Base-by-base conservation (phyloP, 2,329 filamentous ascomycete species). In the Hymenoscyphus linearis region DNA sequence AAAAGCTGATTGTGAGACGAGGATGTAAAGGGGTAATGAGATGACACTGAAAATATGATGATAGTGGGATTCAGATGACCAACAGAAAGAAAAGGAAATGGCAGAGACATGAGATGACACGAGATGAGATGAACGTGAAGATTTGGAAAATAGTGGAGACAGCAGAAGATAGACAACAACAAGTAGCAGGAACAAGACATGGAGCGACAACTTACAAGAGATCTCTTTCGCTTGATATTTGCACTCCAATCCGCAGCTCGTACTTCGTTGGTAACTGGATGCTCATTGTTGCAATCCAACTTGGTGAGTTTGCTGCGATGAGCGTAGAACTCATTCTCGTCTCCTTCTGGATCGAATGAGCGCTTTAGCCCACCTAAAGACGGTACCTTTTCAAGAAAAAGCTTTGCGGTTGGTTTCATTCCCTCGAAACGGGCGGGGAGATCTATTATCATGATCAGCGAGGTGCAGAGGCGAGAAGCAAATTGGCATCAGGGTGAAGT, bases 271-370 rank as follows among this genome's bases (percentile, higher is more conserved):
- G 52, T 55, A 5, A 25, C 34, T 37, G 55, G 55, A 25, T 61
- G 55, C 16, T 47, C 52, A 26, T 56, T 61, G n/a, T 22, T 53
- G 31, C 60, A 53, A 14, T 62, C 63, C 34, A 59, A 55, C 34
- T 57, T 59, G 35, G 37, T 10, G 16, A 61, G 27, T 36, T 64
- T 64, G 35, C 44, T 31, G 25, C 63, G 58, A 26, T 22, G 40
- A 7, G 14, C n/a, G 22, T 62, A 64, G 25, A 34, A 47, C 4
- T 60, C 54, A 25, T 47, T 34, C 27, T 60, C 60, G 13, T 44
- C 56, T 13, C 52, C 26, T 25, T n/a, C 44, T 26, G 37, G 54
- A 16, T 57, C 40, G 16, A 34, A 26, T 22, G 50, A 54, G 12
- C 57, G 50, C 22, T 59, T 59, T 14, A 54, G n/a, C 9, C 34